These are phyloP conservation scores for Aspergillus vadensis DNA, from an alignment of 2,329 filamentous ascomycete genomes.

Conservation along the genomic window DNA sequence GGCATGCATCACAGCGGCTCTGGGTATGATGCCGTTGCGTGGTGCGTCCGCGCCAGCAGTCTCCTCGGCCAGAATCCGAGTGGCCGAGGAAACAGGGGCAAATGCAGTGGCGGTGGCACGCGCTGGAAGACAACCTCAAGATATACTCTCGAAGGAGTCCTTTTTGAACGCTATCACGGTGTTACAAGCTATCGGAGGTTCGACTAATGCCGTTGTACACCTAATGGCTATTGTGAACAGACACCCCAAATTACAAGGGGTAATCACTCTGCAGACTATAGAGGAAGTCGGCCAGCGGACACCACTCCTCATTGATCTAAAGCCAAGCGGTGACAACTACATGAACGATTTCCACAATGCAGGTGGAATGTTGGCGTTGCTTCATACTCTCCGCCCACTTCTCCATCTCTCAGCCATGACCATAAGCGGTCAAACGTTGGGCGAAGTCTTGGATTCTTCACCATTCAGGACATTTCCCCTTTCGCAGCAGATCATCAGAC, in stretches of 20 bases:
- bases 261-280: slow-evolving; percentile 50
- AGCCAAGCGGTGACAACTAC: slow-evolving; percentile 56
- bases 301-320: slow-evolving; percentile 54
- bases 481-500: slow-evolving; percentile 47
- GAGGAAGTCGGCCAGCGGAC: slow-evolving; percentile 52
- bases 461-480: slow-evolving; percentile 47
- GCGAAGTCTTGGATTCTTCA: slow-evolving; percentile 47
- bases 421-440: slow-evolving; percentile 51
- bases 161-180: slow-evolving; percentile 57
- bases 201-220: slow-evolving; percentile 59
- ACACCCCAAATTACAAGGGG: slow-evolving; percentile 50
- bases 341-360: slow-evolving; percentile 60
- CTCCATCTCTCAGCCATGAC: slow-evolving; percentile 51
- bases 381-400: slow-evolving; percentile 50
- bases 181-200: slow-evolving; percentile 59
- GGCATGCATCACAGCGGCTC: slow-evolving; percentile 55
- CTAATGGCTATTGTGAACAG: slow-evolving; percentile 57
- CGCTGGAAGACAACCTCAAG: slow-evolving; percentile 46
- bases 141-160: slow-evolving; percentile 49
- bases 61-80: slow-evolving; percentile 52
- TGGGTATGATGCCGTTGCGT: slow-evolving; percentile 56
- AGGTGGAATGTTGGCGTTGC: slow-evolving; percentile 53
- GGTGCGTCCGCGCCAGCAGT: slow-evolving; percentile 58
- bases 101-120: slow-evolving; percentile 50
- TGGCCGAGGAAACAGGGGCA: slow-evolving; percentile 58